Percentiles rank a stretch among this genome's conserved stretches.
phyloP scores from a whole-genome alignment of 208 protist species.

The Naegleria fowleri region DNA sequence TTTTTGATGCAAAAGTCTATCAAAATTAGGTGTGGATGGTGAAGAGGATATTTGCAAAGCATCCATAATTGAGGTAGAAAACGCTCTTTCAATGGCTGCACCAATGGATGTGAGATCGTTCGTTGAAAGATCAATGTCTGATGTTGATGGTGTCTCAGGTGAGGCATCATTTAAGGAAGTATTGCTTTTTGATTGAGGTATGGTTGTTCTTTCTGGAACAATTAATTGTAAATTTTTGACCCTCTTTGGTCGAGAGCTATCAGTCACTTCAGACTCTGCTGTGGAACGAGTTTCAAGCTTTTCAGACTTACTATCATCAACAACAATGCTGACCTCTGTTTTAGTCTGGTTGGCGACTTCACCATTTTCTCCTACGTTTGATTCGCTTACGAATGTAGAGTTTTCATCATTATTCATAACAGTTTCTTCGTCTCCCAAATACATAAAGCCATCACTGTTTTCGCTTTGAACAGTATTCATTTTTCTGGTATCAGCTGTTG shows the following conservation, averaged over 20 bases:
- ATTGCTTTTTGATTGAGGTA: neutral
- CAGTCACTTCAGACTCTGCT: neutral
- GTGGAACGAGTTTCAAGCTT: neutral
- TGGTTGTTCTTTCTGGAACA: neutral
- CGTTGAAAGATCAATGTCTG: neutral
- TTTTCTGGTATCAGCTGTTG: neutral
- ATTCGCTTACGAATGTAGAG: neutral
- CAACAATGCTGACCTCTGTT: neutral
- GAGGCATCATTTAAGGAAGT: neutral
- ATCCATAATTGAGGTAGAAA: neutral
- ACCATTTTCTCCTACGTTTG: neutral
- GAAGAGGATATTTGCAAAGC: neutral
- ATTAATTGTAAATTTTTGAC: constrained; percentile 9
- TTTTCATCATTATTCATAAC: neutral
- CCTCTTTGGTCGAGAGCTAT: neutral
- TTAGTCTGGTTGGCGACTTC: neutral
- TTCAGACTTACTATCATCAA: neutral
- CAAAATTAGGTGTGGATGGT: neutral
- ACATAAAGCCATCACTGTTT: neutral
- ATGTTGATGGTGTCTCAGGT: neutral
- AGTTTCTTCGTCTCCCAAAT: neutral
- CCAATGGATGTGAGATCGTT: neutral
- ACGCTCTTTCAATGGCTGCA: constrained; percentile 17
- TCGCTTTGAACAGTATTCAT: neutral
- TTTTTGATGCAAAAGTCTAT: neutral